Evolutionary conservation across 148 eudicot species (phyloP).

Genomic region (Nepenthes gracilis): DNA sequence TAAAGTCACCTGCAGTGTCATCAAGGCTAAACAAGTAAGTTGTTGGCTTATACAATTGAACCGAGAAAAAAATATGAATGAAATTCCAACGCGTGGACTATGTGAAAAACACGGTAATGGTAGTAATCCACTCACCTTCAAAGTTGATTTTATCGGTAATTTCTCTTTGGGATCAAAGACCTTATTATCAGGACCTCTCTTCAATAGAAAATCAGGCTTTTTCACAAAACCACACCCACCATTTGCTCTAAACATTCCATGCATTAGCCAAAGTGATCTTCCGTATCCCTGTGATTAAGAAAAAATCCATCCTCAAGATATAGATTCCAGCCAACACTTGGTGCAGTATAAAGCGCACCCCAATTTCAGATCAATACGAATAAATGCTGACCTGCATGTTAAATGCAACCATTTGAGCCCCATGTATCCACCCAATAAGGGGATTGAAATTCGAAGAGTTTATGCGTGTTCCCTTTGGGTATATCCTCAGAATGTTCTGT

Average conservation of each 20-base stretch:
- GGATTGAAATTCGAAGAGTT: constrained; percentile 84
- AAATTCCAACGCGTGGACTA: neutral
- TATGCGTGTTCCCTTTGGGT: constrained; percentile 74
- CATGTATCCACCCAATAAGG: constrained; percentile 74
- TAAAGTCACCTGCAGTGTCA: constrained; percentile 43
- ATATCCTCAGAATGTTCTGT: constrained; percentile 61
- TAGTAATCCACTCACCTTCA: constrained; percentile 35
- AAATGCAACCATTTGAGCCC: constrained; percentile 94
- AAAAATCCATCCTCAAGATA: constrained; percentile 2
- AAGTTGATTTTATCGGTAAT: constrained; percentile 29
- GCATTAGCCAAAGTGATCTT: constrained; percentile 77
- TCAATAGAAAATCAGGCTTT: constrained; percentile 55
- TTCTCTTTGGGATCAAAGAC: constrained; percentile 41
- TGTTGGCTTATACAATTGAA: too few relatives aligned
- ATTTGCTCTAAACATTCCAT: constrained; percentile 77
- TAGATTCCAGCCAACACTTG: neutral
- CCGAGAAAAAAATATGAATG: constrained; percentile 1
- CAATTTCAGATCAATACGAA: neutral
- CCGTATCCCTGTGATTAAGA: constrained; percentile 52
- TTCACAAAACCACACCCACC: constrained; percentile 86
- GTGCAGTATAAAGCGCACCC: neutral
- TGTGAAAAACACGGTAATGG: too few relatives aligned
- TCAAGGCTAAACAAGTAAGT: constrained; percentile 9
- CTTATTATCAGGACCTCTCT: constrained; percentile 26
- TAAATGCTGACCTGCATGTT: constrained; percentile 61